A percentile compares a stretch with the other conserved stretches of the same genome.
phyloP scores from a whole-genome alignment of 1,139 yeast genomes.

The Lodderomyces metapsilosis region DNA sequence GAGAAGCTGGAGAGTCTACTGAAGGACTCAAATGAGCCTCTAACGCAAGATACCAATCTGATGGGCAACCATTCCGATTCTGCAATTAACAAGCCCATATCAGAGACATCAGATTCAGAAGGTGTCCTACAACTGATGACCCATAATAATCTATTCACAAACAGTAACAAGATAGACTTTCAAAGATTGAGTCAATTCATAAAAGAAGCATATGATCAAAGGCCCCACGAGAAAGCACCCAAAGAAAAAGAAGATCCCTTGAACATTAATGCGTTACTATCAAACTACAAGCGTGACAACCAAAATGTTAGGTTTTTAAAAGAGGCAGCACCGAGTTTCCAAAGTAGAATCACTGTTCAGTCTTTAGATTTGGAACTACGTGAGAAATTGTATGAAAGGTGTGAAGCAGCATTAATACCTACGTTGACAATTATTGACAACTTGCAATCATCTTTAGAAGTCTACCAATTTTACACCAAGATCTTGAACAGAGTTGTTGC shows the following conservation, averaged over 20 bases:
- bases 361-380: conserved; percentile 8
- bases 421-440: conserved; percentile 22
- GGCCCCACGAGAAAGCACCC: neutral
- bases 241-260: neutral
- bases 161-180: conserved; percentile 5
- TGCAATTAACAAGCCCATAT: too few relatives aligned
- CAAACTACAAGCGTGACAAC: conserved; percentile 2
- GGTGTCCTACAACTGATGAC: conserved; percentile 1
- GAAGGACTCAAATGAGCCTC: too few relatives aligned
- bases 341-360: conserved; percentile 8
- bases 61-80: too few relatives aligned
- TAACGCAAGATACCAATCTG: too few relatives aligned
- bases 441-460: conserved; percentile 9
- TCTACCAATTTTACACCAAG: conserved; percentile 7
- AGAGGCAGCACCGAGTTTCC: conserved; percentile 8
- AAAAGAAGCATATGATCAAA: conserved; percentile 8
- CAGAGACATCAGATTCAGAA: neutral
- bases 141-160: neutral
- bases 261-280: neutral
- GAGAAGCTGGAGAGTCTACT: too few relatives aligned
- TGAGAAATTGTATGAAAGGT: conserved; percentile 18
- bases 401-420: conserved; percentile 24
- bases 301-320: neutral
- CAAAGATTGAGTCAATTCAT: conserved; percentile 9
- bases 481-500: neutral